Base-by-base conservation (phyloP, 495 filamentous ascomycete genomes). In the Xylaria curta region DNA sequence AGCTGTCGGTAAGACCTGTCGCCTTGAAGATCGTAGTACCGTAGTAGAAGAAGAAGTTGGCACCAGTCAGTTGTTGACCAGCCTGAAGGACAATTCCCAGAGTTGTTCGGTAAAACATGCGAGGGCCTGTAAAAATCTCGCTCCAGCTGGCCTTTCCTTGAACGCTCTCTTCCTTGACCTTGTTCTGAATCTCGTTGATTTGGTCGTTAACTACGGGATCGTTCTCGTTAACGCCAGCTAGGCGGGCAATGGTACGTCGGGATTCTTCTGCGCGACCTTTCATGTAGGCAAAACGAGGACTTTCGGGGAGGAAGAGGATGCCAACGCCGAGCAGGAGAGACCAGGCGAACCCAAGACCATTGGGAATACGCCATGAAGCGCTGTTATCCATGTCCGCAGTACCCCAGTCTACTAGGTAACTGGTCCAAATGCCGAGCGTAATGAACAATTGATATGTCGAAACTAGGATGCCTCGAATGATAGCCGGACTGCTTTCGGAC, bases 371-470 rank as follows among this genome's bases (percentile, higher is more conserved):
- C 92, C 93, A 97, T 19, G 91, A 89, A 40, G 85, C 87, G 49
- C 89, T 88, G 66, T 76, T 82, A 26, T 71, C 42, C 53, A 79
- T 80, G 53, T 81, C 81, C 33, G 87, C 75, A 31, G 93, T 94
- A 47, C 92, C 93, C 78, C 85, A 96, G 81, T 96, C 94, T 85
- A 95, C 86, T 81, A 92, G 89, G 80, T 93, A 89, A 72, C 93
- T 91, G 58, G 90, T 87, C 82, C 94, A 93, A 81, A 95, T 96
- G 73, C 93, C 93, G 69, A 94, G 85, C 38, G 94, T 94, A 79
- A 96, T 92, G 83, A 96, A 94, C 28, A 97, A 87, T 83, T 97
- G 93, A 84, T 97, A 96, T 53, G 87, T 87, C 70, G 86, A 89
- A 72, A 93, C 86, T 71, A 92, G 86, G 63, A 91, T 84, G 78